phyloP scores from a whole-genome alignment of 2,329 filamentous ascomycete genomes.

The Paecilomyces variotii region DNA sequence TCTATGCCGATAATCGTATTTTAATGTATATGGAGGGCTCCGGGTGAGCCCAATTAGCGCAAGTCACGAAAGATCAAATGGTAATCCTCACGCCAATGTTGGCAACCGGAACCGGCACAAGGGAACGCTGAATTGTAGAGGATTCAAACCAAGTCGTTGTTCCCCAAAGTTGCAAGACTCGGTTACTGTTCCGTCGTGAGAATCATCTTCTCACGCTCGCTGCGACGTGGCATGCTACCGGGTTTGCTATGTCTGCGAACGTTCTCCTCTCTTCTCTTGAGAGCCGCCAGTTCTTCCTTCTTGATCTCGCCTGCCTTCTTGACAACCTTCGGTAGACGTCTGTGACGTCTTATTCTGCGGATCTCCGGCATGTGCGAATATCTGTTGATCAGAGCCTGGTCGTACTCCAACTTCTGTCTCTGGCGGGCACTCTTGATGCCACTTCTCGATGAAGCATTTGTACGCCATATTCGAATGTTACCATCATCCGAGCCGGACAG shows the following conservation, averaged over 20 bases:
- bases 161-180: neutral
- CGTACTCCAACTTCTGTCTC: constrained; percentile 84
- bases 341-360: constrained; percentile 77
- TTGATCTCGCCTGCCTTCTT: constrained; percentile 98
- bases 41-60: neutral
- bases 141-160: neutral
- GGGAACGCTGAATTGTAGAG: neutral
- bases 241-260: constrained; percentile 85
- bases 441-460: constrained; percentile 72
- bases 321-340: constrained; percentile 83
- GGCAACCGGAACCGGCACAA: neutral
- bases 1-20: neutral
- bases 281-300: constrained; percentile 72
- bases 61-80: neutral
- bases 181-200: constrained; percentile 56
- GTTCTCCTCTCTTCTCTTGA: constrained; percentile 91
- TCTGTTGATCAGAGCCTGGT: constrained; percentile 70
- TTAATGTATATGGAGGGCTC: neutral
- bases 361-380: constrained; percentile 97
- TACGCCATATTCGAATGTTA: constrained; percentile 82
- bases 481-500: constrained; percentile 90
- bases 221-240: constrained; percentile 62
- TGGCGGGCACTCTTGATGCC: constrained; percentile 81
- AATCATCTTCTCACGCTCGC: constrained; percentile 90
- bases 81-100: neutral